phyloP scores from a whole-genome alignment of 1,139 yeast species.

The Meyerozyma carpophila region DNA sequence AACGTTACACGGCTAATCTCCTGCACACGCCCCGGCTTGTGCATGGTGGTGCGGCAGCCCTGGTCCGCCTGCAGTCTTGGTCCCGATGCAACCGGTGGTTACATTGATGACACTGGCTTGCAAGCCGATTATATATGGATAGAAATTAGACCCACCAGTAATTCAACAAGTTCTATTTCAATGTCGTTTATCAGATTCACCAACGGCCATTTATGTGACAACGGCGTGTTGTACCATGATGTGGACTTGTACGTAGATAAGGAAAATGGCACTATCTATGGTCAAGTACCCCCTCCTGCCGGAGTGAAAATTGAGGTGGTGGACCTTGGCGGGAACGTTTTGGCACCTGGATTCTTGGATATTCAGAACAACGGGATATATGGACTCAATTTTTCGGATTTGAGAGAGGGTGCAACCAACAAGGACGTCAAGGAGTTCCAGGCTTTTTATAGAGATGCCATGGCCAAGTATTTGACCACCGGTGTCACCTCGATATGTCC shows the following conservation, averaged over 20 bases:
- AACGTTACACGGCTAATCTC: neutral
- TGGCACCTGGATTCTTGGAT: slow-evolving; percentile 60
- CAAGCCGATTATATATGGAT: neutral
- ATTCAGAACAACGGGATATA: slow-evolving; percentile 60
- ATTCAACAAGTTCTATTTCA: neutral
- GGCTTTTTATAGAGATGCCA: slow-evolving; percentile 36
- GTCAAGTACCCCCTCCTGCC: slow-evolving; percentile 15
- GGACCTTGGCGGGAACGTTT: slow-evolving; percentile 43
- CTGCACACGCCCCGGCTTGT: neutral
- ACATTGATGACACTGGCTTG: neutral
- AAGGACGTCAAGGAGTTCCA: slow-evolving; percentile 28
- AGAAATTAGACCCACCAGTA: neutral
- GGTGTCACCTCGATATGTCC: slow-evolving; percentile 62
- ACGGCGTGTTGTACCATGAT: slow-evolving; percentile 35
- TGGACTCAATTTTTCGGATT: slow-evolving; percentile 51
- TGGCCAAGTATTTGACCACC: slow-evolving; percentile 44
- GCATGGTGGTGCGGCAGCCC: neutral
- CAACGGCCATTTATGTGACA: slow-evolving; percentile 49
- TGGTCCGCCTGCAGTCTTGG: neutral
- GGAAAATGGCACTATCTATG: slow-evolving; percentile 38
- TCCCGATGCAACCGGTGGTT: slow-evolving; percentile 1
- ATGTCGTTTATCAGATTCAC: slow-evolving; percentile 26
- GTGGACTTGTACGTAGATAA: slow-evolving; percentile 45
- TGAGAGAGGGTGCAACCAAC: slow-evolving; percentile 28
- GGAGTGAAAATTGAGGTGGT: slow-evolving; percentile 19